Base-by-base conservation (phyloP, 2,329 filamentous ascomycete genomes). In the Microdochium nivale region DNA sequence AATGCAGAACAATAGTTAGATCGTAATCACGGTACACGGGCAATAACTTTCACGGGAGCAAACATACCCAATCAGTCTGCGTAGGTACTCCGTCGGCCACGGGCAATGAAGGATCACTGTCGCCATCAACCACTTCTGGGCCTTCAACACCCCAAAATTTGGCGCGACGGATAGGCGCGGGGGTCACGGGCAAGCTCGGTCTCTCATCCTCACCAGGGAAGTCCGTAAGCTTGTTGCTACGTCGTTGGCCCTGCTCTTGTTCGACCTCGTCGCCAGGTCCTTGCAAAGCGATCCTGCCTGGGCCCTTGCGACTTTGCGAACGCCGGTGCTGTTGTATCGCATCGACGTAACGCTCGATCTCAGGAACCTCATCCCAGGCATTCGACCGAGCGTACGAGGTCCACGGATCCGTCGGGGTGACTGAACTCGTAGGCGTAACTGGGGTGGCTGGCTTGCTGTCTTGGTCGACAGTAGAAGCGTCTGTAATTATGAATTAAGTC, bases 41-140 rank as follows among this genome's bases (percentile, higher is more conserved):
- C 54, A 80, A 58, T 63, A 61, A 56, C 65, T 67, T 56, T 77
- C 77, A 64, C 80, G 77, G 70, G 77, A 77, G n/a, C n/a, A n/a
- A n/a, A 89, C 89, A 86, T 90, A 96, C 90, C 92, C 92, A 96
- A 69, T 96, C 89, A 65, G 82, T 79, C 78, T 96, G 91, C 67
- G 82, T 77, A 55, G 91, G 90, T 57, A 96, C 90, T 49, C 90
- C 91, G 65, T 88, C 81, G 49, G 91, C 90, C 57, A 75, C 74
- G 55, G 89, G 89, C 59, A 96, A 75, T 62, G 77, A 74, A 56
- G 76, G 77, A 56, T 73, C 70, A 35, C 73, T 73, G 54, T 81
- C 74, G 49, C 75, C 75, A 53, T 80, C 80, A 25, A 74, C 73
- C 56, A 64, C 67, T 52, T 66, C 59, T 47, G 65, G 60, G 47